phyloP scores from a whole-genome alignment of 257 asterid species.

The Solanum rostratum region DNA sequence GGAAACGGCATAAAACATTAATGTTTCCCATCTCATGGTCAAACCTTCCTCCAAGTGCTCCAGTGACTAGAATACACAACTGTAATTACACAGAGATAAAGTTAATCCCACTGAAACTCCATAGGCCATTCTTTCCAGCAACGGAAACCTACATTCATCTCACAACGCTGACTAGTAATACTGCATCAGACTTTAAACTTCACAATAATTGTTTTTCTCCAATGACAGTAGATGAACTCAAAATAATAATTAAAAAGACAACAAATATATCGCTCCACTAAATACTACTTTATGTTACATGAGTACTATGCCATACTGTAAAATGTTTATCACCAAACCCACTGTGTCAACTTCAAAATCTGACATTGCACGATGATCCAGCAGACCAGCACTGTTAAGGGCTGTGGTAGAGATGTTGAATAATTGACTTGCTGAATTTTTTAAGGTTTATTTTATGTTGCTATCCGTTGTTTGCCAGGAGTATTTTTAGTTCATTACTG shows the following conservation, averaged over 20 bases:
- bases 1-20: conserved; percentile 59
- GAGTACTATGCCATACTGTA: neutral
- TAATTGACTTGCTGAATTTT: neutral
- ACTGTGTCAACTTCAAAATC: neutral
- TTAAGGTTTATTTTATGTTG: neutral
- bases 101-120: neutral
- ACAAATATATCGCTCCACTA: neutral
- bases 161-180: neutral
- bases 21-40: conserved; percentile 91
- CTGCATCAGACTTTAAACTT: neutral
- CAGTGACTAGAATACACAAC: conserved; percentile 77
- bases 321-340: neutral
- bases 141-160: neutral
- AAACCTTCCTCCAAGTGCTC: conserved; percentile 98
- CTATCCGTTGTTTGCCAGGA: too few species aligned
- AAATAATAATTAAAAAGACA: neutral
- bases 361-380: neutral
- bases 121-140: neutral
- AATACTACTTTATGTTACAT: neutral
- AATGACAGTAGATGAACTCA: neutral
- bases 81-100: conserved; percentile 15
- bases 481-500: too few species aligned
- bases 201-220: neutral
- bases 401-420: neutral
- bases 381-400: neutral